Base-by-base conservation (phyloP, 208 protist genomes). In the Novymonas esmeraldas region DNA sequence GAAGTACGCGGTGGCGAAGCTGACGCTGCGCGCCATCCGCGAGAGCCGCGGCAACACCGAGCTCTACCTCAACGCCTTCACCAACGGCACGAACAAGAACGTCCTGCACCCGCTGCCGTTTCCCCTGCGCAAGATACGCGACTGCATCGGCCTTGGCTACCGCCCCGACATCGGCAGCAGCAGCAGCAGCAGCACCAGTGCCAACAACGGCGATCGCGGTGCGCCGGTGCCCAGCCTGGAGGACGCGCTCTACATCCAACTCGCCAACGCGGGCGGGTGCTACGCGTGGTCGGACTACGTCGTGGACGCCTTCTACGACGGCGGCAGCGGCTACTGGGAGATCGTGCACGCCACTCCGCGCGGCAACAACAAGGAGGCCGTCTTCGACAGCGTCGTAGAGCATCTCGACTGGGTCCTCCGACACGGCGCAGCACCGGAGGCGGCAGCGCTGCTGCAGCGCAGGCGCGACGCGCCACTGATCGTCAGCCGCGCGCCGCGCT, bases 211-310 rank as follows among this genome's bases (percentile, higher is more conserved):
- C n/a, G n/a, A n/a, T n/a, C n/a, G n/a, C 13, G 48, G 16, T 28
- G n/a, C 52, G 11, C 14, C 39, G 28, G 44, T 38, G 26, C 60
- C 49, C 0, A 52, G 39, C 20, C 78, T 95, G 5, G 81, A 81
- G 39, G 70, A 87, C 33, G 49, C 78, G 24, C 68, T 95, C 42
- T 87, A 80, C 41, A 85, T 95, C 67, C 76, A 78, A 29, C 64
- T 95, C 16, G 90, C 81, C 20, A 95, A 95, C 63, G 79, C 79
- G 16, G 90, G 90, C 2, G 90, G 90, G 22, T 87, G 78, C 50
- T 91, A 78, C 55, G 90, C 75, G 41, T 95, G 90, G 90, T 93
- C 87, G 6, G 87, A 95, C 74, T 90, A 90, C 56, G 71, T 85
- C 31, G 87, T 93, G 11, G 76, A 87, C 44, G 90, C 72, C 16